phyloP scores from a whole-genome alignment of 2,329 filamentous ascomycete species.

The Neonectria punicea region DNA sequence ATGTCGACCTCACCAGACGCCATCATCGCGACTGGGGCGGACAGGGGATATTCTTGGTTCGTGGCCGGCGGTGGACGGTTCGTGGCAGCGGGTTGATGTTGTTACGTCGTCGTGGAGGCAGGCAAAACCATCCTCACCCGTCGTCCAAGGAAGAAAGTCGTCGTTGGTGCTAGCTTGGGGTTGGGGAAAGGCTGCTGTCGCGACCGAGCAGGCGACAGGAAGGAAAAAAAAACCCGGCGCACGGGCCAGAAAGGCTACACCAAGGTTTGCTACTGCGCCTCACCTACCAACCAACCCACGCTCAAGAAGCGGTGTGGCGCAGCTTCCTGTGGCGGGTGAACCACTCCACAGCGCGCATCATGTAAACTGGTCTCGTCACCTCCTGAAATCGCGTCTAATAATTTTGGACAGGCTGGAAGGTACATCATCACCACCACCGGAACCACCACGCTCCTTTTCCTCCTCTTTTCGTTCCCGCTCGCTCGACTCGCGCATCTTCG shows the following conservation, averaged over 20 bases:
- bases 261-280: conserved; percentile 20
- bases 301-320: conserved; percentile 23
- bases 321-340: conserved; percentile 19
- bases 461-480: conserved; percentile 22
- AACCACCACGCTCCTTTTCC: conserved; percentile 39
- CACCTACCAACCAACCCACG: background rate
- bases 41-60: background rate
- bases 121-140: conserved; percentile 25
- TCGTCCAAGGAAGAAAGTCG: conserved; percentile 27
- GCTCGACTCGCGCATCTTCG: conserved; percentile 32
- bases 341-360: conserved; percentile 10
- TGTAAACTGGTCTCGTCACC: conserved; percentile 29
- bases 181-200: conserved; percentile 25
- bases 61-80: conserved; percentile 8
- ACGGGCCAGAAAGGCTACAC: conserved; percentile 32
- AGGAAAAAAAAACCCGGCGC: conserved; percentile 42
- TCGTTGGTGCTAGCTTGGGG: conserved; percentile 23
- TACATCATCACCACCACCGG: conserved; percentile 26
- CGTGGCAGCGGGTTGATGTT: conserved; percentile 6
- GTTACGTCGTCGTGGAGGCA: conserved; percentile 24
- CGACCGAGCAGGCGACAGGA: conserved; percentile 21
- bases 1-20: conserved; percentile 58
- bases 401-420: conserved; percentile 41
- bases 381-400: conserved; percentile 38
- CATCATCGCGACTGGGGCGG: conserved; percentile 45